Evolutionary conservation across 345 rosid species (phyloP).

Genomic region (Bretschneidera sinensis): DNA sequence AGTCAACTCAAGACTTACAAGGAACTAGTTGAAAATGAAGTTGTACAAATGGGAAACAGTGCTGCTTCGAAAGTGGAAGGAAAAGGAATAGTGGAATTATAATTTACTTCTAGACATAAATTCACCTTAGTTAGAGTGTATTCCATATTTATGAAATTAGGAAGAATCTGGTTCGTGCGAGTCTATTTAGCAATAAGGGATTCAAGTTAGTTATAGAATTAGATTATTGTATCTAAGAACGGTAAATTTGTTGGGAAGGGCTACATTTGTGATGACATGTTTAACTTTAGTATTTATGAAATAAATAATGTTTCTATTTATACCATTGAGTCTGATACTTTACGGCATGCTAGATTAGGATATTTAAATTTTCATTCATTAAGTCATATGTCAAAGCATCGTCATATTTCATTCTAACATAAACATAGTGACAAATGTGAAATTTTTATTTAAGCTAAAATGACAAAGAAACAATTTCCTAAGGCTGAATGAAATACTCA

Average conservation of each 20-base stretch:
- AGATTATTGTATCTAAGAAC: slow-evolving; percentile 5
- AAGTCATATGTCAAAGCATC: background rate
- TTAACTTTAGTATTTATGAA: background rate
- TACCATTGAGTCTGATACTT: background rate
- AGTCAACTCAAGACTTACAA: background rate
- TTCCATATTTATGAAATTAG: slow-evolving; percentile 3
- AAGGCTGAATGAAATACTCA: too few species aligned
- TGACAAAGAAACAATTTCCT: background rate
- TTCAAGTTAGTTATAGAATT: slow-evolving; percentile 7
- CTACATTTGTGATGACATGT: slow-evolving; percentile 8
- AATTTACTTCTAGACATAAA: background rate
- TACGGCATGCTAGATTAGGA: background rate
- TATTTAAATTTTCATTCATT: background rate
- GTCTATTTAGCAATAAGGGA: slow-evolving; percentile 2
- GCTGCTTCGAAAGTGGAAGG: background rate
- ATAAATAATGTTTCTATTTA: background rate
- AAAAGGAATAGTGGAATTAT: background rate
- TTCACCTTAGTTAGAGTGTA: background rate
- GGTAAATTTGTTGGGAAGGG: slow-evolving; percentile 10
- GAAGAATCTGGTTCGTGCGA: slow-evolving; percentile 6
- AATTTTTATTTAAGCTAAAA: background rate
- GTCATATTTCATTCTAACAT: too few species aligned
- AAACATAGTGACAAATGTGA: background rate
- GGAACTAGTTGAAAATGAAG: background rate
- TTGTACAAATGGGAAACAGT: background rate